Percentiles rank a stretch among this genome's conserved stretches.
Conservation (phyloP, 768 basidiomycete genomes). For the Boletus vermiculosoides region DNA sequence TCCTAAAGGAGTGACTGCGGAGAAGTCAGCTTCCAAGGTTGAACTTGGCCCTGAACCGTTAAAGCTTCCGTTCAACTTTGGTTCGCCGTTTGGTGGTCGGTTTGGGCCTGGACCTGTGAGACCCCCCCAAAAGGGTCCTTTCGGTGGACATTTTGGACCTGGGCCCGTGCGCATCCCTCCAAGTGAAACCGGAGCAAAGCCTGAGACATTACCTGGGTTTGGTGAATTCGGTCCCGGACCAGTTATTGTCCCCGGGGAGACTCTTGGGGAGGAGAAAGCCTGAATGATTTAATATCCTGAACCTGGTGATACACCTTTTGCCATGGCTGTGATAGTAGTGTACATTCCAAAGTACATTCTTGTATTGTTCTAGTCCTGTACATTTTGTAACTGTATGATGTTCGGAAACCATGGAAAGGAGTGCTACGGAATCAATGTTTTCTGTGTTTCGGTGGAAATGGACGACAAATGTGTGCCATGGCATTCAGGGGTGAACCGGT, state of each 20-base stretch:
- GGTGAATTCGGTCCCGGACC: slow-evolving; percentile 30
- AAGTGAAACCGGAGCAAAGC: slow-evolving; percentile 20
- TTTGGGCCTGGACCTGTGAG: slow-evolving; percentile 26
- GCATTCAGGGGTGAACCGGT: slow-evolving; percentile 1
- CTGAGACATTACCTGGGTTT: slow-evolving; percentile 26
- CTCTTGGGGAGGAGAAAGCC: slow-evolving; percentile 16
- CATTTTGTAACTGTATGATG: not conserved
- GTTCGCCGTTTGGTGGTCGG: slow-evolving; percentile 13
- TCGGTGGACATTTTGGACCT: slow-evolving; percentile 12
- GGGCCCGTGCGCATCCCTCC: slow-evolving; percentile 22
- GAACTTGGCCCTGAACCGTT: slow-evolving; percentile 22
- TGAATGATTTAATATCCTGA: not conserved
- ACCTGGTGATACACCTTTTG: not conserved
- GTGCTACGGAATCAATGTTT: not conserved
- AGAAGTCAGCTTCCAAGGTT: slow-evolving; percentile 9
- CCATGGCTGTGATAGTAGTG: not conserved
- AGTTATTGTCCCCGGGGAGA: slow-evolving; percentile 29
- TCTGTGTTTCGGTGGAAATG: not conserved
- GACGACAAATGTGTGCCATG: not conserved
- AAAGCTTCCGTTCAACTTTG: slow-evolving; percentile 4
- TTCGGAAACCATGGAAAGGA: not conserved
- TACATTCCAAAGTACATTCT: not conserved
- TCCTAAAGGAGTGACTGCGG: slow-evolving; percentile 7
- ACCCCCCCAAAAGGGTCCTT: slow-evolving; percentile 4
- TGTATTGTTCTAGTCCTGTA: slow-evolving; percentile 5